Base-by-base conservation (phyloP, 2,329 filamentous ascomycete genomes). In the Aschersonia sp. region DNA sequence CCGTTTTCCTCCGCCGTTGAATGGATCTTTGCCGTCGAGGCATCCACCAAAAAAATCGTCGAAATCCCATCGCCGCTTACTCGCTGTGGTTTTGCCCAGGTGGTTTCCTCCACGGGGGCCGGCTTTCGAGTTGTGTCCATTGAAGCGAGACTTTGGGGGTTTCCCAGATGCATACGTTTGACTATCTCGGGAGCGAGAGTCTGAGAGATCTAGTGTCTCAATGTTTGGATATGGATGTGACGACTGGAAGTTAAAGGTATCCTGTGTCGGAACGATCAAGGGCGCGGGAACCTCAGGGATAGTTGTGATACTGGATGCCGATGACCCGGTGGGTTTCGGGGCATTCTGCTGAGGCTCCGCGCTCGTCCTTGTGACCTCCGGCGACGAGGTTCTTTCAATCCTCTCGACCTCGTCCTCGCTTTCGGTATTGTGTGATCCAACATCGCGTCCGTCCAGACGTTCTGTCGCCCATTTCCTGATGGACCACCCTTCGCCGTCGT, bases 21-120 rank as follows among this genome's bases (percentile, higher is more conserved):
- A 73, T 35, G 70, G 60, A 51, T 86, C 82, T 58, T 82, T 83
- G 42, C 76, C 76, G 50, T 73, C 73, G 46, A 84, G 61, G 53
- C 77, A 79, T 47, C 78, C 77, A 6, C 87, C 83, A 58, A 88
- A 88, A 47, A 87, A 80, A 57, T 89, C 85, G 30, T 79, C 77
- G 56, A 85, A 75, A 55, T 85, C 83, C 55, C 86, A 73, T 56
- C 83, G 77, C 42, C 85, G 75, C 63, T 90, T 90, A 55, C 79
- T 73, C 2, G 85, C 85, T 7, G 82, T 77, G 6, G 78, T 79
- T 50, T 74, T 73, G 5, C 79, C 79, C 7, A 85, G 65, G 44
- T 74, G 69, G 53, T 62, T 56, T 14, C 56, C 56, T 46, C 60
- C 52, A 33, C 60, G 55, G 29, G 59, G 51, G 35, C 53, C 52